phyloP scores from a whole-genome alignment of 164 flowering plant genomes.

The Litsea cubeba region DNA sequence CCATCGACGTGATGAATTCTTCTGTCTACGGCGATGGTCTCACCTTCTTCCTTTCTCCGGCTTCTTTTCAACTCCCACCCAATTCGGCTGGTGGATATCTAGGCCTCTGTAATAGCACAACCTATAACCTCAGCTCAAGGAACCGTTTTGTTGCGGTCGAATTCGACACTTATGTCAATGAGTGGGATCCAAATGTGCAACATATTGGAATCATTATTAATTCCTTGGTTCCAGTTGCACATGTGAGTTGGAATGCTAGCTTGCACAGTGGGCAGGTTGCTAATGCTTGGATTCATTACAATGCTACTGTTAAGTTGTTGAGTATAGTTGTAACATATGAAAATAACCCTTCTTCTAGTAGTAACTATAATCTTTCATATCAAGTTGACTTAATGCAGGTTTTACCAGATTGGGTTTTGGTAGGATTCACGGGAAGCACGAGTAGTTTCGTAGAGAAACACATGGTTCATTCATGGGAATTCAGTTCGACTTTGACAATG shows the following conservation, averaged over 20 bases:
- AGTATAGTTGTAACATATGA: slow-evolving; percentile 8
- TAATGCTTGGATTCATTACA: slow-evolving; percentile 30
- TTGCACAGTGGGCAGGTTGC: slow-evolving; percentile 6
- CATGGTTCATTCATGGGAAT: slow-evolving; percentile 18
- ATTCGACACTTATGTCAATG: slow-evolving; percentile 28
- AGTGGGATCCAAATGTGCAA: slow-evolving; percentile 23
- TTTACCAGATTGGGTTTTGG: slow-evolving; percentile 19
- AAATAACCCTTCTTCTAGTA: not conserved
- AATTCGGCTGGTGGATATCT: slow-evolving; percentile 32
- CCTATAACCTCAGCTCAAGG: not conserved
- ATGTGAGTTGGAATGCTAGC: slow-evolving; percentile 19
- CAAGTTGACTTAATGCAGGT: slow-evolving; percentile 19
- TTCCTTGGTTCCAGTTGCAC: slow-evolving; percentile 20
- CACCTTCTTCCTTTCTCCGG: slow-evolving; percentile 47
- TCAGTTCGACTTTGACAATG: slow-evolving; percentile 2
- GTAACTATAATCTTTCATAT: not conserved
- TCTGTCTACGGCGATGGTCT: slow-evolving; percentile 34
- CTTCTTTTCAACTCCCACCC: slow-evolving; percentile 17
- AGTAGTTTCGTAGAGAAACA: slow-evolving; percentile 15
- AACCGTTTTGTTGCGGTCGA: slow-evolving; percentile 32
- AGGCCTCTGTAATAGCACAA: slow-evolving; percentile 28
- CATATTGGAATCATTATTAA: slow-evolving; percentile 43
- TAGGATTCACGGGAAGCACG: slow-evolving; percentile 25
- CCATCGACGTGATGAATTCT: slow-evolving; percentile 8
- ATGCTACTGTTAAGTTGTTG: slow-evolving; percentile 20